phyloP scores from a whole-genome alignment of 1,284 basidiomycete genomes.

The Ustilago curta region DNA sequence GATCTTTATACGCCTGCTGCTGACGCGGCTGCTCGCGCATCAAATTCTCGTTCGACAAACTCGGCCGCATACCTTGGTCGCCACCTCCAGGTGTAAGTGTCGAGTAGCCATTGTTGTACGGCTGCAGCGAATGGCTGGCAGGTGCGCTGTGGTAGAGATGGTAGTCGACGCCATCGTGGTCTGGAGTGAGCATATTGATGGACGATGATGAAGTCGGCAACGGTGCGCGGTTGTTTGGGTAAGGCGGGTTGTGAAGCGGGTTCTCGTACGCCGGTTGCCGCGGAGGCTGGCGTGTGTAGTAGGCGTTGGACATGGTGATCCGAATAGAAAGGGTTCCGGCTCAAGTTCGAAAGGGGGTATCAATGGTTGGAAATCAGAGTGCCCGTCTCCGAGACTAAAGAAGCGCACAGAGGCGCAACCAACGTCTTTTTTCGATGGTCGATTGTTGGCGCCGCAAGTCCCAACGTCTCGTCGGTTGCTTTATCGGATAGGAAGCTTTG shows the following conservation, averaged over 20 bases:
- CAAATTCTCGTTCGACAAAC: conserved; percentile 20
- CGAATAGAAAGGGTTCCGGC: background rate
- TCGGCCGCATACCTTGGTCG: conserved; percentile 11
- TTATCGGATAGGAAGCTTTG: background rate
- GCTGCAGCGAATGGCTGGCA: conserved; percentile 5
- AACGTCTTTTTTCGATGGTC: too few species aligned
- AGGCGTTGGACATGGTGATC: conserved; percentile 39
- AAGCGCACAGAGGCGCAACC: too few species aligned
- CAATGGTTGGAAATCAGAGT: too few species aligned
- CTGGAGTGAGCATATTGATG: conserved; percentile 11
- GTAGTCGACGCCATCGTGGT: conserved; percentile 32
- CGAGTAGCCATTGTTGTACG: conserved; percentile 42
- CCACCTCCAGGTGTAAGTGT: conserved; percentile 1
- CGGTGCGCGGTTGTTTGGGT: conserved; percentile 1
- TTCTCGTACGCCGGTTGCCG: conserved; percentile 28
- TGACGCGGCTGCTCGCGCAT: conserved; percentile 3
- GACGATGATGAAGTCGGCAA: conserved; percentile 10
- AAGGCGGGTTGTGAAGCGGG: conserved; percentile 17
- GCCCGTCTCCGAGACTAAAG: too few species aligned
- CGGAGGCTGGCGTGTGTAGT: conserved; percentile 32
- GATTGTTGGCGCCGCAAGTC: too few species aligned
- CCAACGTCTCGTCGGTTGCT: too few species aligned
- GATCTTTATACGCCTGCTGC: conserved; percentile 12
- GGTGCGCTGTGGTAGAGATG: conserved; percentile 25
- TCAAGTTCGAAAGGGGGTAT: too few species aligned